These are phyloP conservation scores for Usnea hakonensis DNA, from an alignment of 495 filamentous ascomycete genomes.

Conservation along the genomic window DNA sequence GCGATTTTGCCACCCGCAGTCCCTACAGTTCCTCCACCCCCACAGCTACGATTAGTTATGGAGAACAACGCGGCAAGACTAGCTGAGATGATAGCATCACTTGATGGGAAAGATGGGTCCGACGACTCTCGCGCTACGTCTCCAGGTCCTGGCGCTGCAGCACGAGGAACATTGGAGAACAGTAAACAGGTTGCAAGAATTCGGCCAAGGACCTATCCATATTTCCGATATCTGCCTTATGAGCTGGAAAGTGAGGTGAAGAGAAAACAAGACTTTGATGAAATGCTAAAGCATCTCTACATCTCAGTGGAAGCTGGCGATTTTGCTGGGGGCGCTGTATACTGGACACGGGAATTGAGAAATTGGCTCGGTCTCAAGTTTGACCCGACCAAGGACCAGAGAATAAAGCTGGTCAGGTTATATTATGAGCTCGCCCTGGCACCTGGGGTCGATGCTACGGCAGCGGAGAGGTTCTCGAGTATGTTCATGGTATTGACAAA, in stretches of 20 bases:
- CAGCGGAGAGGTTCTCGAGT: slow-evolving; percentile 85
- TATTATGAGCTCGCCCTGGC: slow-evolving; percentile 94
- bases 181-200: slow-evolving; percentile 53
- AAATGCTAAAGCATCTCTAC: slow-evolving; percentile 88
- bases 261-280: slow-evolving; percentile 63
- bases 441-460: slow-evolving; percentile 73
- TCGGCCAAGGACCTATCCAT: slow-evolving; percentile 86
- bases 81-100: slow-evolving; percentile 20
- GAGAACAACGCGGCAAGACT: slow-evolving; percentile 18
- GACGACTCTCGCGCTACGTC: slow-evolving; percentile 58
- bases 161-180: slow-evolving; percentile 43
- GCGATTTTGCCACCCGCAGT: background rate
- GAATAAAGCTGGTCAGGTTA: slow-evolving; percentile 75
- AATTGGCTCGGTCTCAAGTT: slow-evolving; percentile 97
- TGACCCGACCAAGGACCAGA: slow-evolving; percentile 74
- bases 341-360: slow-evolving; percentile 94
- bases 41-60: slow-evolving; percentile 10
- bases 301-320: slow-evolving; percentile 86
- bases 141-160: slow-evolving; percentile 54
- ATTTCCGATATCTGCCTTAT: slow-evolving; percentile 83
- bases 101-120: slow-evolving; percentile 41
- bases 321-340: slow-evolving; percentile 84
- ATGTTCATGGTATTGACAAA: slow-evolving; percentile 94
- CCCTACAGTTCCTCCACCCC: background rate
- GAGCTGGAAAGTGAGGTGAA: slow-evolving; percentile 66